Base-by-base conservation (phyloP, 2,329 filamentous ascomycete genomes). In the Claviceps arundinis region DNA sequence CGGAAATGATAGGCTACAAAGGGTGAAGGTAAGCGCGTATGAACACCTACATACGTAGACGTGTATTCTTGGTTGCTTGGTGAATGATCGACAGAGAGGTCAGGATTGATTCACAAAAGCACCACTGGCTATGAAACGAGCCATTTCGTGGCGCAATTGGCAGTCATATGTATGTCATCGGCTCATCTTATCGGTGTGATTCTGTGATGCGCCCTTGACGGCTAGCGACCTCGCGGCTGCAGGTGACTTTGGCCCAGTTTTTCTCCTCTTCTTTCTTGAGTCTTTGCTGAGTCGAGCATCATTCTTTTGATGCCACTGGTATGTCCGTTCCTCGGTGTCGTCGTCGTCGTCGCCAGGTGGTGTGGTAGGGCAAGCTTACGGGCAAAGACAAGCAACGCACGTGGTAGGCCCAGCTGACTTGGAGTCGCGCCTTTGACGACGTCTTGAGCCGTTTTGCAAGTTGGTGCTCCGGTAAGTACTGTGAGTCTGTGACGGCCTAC, bases 371-470 rank as follows among this genome's bases (percentile, higher is more conserved):
- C 50, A 19, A 47, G 37, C 24, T n/a, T 24, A 47, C 37, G 22
- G 43, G 43, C 24, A 50, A 11, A 50, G 42, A 40, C 40, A 43
- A 44, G 49, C 49, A 44, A 46, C 14, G 34, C 49, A 50, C 42
- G 49, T 46, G 49, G 42, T 46, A 37, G 13, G 37, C 37, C 26
- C 37, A 51, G 47, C 47, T 30, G 50, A 47, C 7, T 42, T 44
- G 17, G 13, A 51, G 22, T 47, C 16, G 38, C 24, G 24, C 19
- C 49, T 26, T 30, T 3, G 16, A 19, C 30, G 30, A 34, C 30
- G 8, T 34, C 9, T 11, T 11, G 37, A 41, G 37, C 14, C 11
- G 13, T 42, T 40, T 37, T 22, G 24, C 26, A 4, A 46, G 24
- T n/a, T 34, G 9, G 30, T 34, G 30, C 30, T 34, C 1, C 9